Evolutionary conservation across 1,284 basidiomycete species (phyloP), one percentile per base, ranked within the genome.

Genomic region (Trametes sp.): DNA sequence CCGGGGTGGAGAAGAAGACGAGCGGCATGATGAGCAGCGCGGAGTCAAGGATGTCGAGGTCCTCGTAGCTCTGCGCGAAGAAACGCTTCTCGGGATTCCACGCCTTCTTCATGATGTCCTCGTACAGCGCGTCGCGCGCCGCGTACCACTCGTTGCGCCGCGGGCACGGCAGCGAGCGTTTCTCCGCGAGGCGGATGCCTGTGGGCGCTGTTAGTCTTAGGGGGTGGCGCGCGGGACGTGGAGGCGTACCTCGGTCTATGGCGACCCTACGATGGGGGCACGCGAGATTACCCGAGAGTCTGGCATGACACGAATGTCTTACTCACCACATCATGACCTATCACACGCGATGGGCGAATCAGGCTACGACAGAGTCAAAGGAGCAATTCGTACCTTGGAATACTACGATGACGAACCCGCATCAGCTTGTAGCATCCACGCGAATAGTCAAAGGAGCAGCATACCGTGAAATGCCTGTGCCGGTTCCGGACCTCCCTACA

Each of bases 161-260:
- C 0, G 90, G 90, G 72, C 90, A 93, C 16, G 91, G 90, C 11
- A 93, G 78, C 1, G 89, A 92, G 24, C 95, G 87, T 76, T 98
- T 98, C 36, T 97, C 94, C 2, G 94, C 93, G 21, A 98, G 83
- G 16, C 95, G 91, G 4, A 98, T 82, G 2, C 94, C 89, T 89
- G 57, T 2, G 36, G 29, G 13, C 9, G 41, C 8, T 38, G 14
- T 42, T 4, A 38, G 44, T 21, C 56, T 5, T 14, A 6, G 16
- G 9, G 13, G 19, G 16, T 14, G 52, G 2, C 26, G 21, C 42
- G 21, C 13, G 28, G 13, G 36, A 24, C n/a, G 3, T 1, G 11
- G 29, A 19, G 44, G 68, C 74, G 45, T 68, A 85, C 90, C 94
- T 80, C 94, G 83, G 71, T 98, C 95, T 61, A 98, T 87, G 0